These are phyloP conservation scores for Chrysoporthe deuterocubensis DNA, from an alignment of 2,329 filamentous ascomycete genomes.

Conservation along the genomic window DNA sequence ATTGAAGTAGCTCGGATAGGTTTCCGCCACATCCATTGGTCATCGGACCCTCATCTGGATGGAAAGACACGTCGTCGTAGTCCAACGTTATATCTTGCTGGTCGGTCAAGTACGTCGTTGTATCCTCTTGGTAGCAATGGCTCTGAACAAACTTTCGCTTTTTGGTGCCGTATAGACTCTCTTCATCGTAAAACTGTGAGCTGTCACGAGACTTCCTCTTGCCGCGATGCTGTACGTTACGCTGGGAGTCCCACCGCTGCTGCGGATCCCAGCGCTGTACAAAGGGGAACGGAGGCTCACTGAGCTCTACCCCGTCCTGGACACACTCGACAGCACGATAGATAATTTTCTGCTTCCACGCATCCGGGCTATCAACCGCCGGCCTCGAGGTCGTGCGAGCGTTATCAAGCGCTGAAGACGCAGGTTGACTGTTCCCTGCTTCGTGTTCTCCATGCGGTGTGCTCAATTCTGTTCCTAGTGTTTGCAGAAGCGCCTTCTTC, in stretches of 20 bases:
- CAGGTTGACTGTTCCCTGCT: conserved; percentile 20
- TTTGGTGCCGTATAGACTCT: conserved; percentile 40
- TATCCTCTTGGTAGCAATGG: background rate
- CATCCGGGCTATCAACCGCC: conserved; percentile 56
- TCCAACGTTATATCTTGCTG: conserved; percentile 43
- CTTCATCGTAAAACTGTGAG: conserved; percentile 45
- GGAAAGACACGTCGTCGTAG: conserved; percentile 40
- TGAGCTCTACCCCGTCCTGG: conserved; percentile 69
- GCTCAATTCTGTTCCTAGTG: conserved; percentile 10
- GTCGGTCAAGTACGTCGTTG: background rate
- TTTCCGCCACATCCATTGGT: conserved; percentile 26
- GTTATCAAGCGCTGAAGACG: background rate
- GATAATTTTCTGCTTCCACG: conserved; percentile 75
- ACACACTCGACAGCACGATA: conserved; percentile 85
- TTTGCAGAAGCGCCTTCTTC: conserved; percentile 45
- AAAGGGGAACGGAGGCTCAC: conserved; percentile 86
- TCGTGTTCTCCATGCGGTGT: background rate
- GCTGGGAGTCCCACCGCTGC: conserved; percentile 50
- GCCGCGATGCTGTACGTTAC: conserved; percentile 43
- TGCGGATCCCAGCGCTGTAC: conserved; percentile 86
- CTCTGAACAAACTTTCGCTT: conserved; percentile 52
- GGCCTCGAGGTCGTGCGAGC: background rate
- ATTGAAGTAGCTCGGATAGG: background rate
- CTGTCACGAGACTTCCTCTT: conserved; percentile 53
- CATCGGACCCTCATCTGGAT: conserved; percentile 36